These are phyloP conservation scores for Salvia splendens DNA, from an alignment of 257 asterid genomes.

Conservation along the genomic window DNA sequence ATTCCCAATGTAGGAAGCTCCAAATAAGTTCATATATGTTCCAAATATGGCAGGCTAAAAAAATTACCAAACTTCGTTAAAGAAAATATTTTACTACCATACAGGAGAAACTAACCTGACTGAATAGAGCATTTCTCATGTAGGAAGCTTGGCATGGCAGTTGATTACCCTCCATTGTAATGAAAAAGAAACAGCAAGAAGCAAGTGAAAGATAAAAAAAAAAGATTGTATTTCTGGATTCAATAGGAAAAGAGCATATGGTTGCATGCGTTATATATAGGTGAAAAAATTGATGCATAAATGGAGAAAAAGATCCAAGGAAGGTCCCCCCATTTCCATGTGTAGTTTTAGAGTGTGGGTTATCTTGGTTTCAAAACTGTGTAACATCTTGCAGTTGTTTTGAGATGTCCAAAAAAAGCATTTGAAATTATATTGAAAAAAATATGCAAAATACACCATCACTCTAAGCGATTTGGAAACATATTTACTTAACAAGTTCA, in stretches of 20 bases:
- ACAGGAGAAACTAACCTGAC: slow-evolving; percentile 47
- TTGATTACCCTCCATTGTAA: slow-evolving; percentile 44
- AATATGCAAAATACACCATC: slow-evolving; percentile 2
- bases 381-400: background rate
- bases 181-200: slow-evolving; percentile 4
- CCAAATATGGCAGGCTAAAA: background rate
- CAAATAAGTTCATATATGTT: too few relatives aligned
- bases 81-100: background rate
- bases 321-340: slow-evolving; percentile 28
- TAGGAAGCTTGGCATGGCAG: slow-evolving; percentile 55
- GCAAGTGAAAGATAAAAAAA: slow-evolving; percentile 1
- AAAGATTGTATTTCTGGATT: slow-evolving; percentile 16
- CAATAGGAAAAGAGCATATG: slow-evolving; percentile 27
- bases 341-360: background rate
- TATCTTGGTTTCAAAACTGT: slow-evolving; percentile 7
- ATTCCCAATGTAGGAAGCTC: too few relatives aligned
- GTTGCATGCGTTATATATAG: slow-evolving; percentile 34
- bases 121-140: slow-evolving; percentile 54
- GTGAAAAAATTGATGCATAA: slow-evolving; percentile 15
- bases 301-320: slow-evolving; percentile 27
- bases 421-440: background rate
- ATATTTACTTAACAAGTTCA: background rate
- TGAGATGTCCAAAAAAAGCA: slow-evolving; percentile 2
- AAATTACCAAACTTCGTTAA: background rate
- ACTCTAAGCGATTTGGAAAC: background rate